Base-by-base conservation (phyloP, 768 basidiomycete genomes). In the Candolleomyces eurysporus region DNA sequence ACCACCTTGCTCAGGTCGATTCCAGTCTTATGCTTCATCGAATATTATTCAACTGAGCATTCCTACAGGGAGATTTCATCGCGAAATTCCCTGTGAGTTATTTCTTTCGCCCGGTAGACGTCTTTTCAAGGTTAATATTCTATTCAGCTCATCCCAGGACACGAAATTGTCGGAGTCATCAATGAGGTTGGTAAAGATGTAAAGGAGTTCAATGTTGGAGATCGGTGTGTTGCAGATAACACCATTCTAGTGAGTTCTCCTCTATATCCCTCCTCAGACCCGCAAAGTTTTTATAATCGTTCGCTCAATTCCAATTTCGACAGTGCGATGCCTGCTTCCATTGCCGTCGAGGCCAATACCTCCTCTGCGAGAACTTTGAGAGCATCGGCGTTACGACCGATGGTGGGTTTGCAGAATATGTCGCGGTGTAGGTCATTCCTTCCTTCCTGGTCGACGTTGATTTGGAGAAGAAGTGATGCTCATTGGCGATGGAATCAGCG, bases 371-470 rank as follows among this genome's bases (percentile, higher is more conserved):
- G 72, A 81, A 92, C 77, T 94, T 94, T 74, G 79, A 86, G 59
- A 84, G 90, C 6, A 83, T 88, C 13, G 94, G 94, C 52, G 90
- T 94, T 49, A 90, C 87, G 19, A 75, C 83, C 66, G 87, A 90
- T 63, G 94, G 94, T 60, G 94, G 92, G 30, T 96, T 96, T 70
- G 92, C 93, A 8, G 92, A 94, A 70, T 95, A 94, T 76, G 84
- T 94, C 66, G 84, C 83, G 61, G 92, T 90, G 92, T 93, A 67
- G 72, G 88, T 72, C 43, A 63, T 54, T 58, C 48, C 36, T 36
- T 32, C 53, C 31, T 54, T 46, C 19, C 52, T 26, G n/a, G 52
- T n/a, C n/a, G 5, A 11, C 36, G 8, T 36, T 36, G 7, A 19
- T 7, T 32, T 39, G 36, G 7, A 9, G 30, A 10, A 5, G 7